Evolutionary conservation across 2,329 filamentous ascomycete species (phyloP).

Genomic region (Ceratocystis destructans): DNA sequence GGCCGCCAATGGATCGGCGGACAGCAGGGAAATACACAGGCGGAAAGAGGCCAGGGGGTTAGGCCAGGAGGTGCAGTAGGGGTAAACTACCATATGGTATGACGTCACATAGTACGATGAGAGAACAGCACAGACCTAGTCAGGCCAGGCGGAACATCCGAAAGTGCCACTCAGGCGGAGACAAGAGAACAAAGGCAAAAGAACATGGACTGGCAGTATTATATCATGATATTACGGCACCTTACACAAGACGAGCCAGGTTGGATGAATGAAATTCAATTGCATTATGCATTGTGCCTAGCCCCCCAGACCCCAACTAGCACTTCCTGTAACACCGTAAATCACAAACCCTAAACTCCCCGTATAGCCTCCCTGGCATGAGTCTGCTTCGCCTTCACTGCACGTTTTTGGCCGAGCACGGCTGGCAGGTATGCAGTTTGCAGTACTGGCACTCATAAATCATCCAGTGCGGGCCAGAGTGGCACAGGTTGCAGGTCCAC

Average conservation of each 20-base stretch:
- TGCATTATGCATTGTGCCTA: too few species aligned
- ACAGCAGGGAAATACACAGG: not conserved
- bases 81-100: not conserved
- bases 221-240: too few species aligned
- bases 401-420: slow-evolving; percentile 29
- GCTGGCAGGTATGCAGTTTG: slow-evolving; percentile 50
- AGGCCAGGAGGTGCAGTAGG: not conserved
- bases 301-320: too few species aligned
- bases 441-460: slow-evolving; percentile 58
- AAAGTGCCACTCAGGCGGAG: slow-evolving; percentile 26
- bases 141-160: not conserved
- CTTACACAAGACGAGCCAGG: too few species aligned
- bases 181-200: too few species aligned
- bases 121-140: not conserved
- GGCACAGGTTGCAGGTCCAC: slow-evolving; percentile 52
- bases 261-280: too few species aligned
- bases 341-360: too few species aligned
- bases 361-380: too few species aligned
- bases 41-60: not conserved
- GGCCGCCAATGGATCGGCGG: slow-evolving; percentile 26
- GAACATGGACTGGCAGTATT: too few species aligned
- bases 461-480: slow-evolving; percentile 51
- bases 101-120: slow-evolving; percentile 1
- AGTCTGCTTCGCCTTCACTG: not conserved
- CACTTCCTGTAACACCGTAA: too few species aligned